Base-by-base conservation (phyloP, 2,329 filamentous ascomycete genomes). In the Penicillium hesseltinei region DNA sequence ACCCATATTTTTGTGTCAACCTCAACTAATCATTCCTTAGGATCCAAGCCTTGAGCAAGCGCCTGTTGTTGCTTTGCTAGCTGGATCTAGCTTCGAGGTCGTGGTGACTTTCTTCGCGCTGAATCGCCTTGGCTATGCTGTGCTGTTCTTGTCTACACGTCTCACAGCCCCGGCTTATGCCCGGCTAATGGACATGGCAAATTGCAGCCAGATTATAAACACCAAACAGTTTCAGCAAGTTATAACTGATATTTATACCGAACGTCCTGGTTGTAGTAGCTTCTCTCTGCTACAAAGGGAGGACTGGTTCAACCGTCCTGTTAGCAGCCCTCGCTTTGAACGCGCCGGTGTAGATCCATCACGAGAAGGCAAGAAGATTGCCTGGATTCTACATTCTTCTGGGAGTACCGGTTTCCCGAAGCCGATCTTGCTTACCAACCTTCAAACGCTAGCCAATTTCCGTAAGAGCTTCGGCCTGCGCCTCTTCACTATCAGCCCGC, bases 331-430 rank as follows among this genome's bases (percentile, higher is more conserved):
- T 33, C 58, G 38, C 1, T 59, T 65, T 31, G 21, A 57, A 36
- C 59, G 65, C 33, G 21, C 46, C 6, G 53, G 58, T 54, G 66
- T 67, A 2, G 58, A 73, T 46, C 48, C 54, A 11, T 31, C 48
- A 10, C 61, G 61, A 13, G 69, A 68, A 49, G 69, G 70, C 55
- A 69, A 62, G 29, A 75, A 75, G 64, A 73, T 74, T 60, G 72
- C 69, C 2, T 75, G 70, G 72, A 81, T 78, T 52, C 68, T 82
- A 15, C 78, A 81, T 59, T 80, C 77, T 0, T 79, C 76, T 5
- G 84, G 85, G 4, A 84, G 81, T 0, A 87, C 85, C 0, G 84
- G 85, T 0, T 73, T 87, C 0, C 85, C 85, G 0, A 88, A 88
- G 61, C 83, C 85, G 0, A 86, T 88, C 36, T 84, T 78, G 57